Base-by-base conservation (phyloP, 306 rosid genomes). In the Dalbergia cultrata region DNA sequence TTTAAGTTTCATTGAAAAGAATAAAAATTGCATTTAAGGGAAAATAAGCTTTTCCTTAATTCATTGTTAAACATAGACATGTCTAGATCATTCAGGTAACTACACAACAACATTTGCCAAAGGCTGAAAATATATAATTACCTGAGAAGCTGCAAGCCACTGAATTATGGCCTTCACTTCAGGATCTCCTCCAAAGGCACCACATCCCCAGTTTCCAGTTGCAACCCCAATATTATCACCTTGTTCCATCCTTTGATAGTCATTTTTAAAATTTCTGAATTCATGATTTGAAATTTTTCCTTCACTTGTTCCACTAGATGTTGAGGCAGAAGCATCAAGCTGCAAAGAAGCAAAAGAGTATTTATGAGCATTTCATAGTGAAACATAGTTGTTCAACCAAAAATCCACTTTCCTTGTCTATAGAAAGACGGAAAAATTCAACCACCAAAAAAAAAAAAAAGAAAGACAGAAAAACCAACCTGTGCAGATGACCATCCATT, bases 91-190 rank as follows among this genome's bases (percentile, higher is more conserved):
- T 66, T 71, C 80, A 18, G 56, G 67, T 50, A n/a, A 57, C 68
- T 26, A 45, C 33, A 47, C 44, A 57, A 53, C 16, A 58, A 64
- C 68, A 70, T 19, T 16, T 72, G 16, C 41, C 41, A 45, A 17
- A 33, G 37, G 63, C 44, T 8, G 10, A 63, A 87, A 73, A 72
- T 76, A 78, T 22, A 68, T 77, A 76, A 73, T 86, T 81, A 95
- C 97, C 93, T 93, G 97, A 84, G 99, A 95, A 74, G 97, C 95
- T 73, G 99, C 97, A 80, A 95, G 94, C 99, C 99, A 95, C 70
- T 95, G 99, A 72, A 95, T 83, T 58, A 93, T 83, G 80, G 94
- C 8, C 90, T 95, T 95, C 31, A 95, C 83, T 87, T 93, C 89
- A 61, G 97, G 99, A 86, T 95, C 99, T 73, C 99, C 99, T 65